A percentile compares a stretch with the other conserved stretches of the same genome.
These are phyloP conservation scores for Nitzschia sp. DNA, from an alignment of 108 stramenopile genomes.

Conservation along the genomic window DNA sequence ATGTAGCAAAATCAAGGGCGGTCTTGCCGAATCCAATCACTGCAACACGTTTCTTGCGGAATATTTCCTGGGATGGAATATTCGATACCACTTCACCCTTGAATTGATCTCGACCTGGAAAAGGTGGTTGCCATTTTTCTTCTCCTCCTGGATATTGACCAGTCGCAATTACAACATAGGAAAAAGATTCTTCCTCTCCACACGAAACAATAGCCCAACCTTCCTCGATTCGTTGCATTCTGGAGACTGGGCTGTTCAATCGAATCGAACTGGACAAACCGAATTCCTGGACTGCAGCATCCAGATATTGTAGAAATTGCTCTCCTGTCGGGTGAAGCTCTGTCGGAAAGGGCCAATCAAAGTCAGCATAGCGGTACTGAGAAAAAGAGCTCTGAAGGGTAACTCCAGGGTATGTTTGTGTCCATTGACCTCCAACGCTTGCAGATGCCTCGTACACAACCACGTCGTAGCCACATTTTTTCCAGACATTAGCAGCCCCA, in stretches of 20 bases:
- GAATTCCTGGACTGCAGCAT: too few species aligned
- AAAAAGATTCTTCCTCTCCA: neutral
- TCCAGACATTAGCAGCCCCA: neutral
- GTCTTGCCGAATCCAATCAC: neutral
- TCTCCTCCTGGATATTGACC: neutral
- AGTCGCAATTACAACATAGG: neutral
- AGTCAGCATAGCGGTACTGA: neutral
- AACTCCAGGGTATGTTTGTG: neutral
- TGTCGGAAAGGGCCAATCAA: too few species aligned
- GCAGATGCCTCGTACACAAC: neutral
- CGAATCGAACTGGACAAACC: too few species aligned
- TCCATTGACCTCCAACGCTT: neutral
- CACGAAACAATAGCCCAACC: too few species aligned
- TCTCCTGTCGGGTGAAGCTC: too few species aligned
- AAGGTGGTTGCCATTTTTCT: too few species aligned
- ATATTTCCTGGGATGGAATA: too few species aligned
- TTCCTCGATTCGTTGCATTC: too few species aligned
- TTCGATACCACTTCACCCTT: too few species aligned
- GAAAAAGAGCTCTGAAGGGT: neutral
- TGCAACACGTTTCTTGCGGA: neutral
- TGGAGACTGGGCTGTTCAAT: too few species aligned
- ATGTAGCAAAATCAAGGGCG: neutral
- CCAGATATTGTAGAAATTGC: too few species aligned
- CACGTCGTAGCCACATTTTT: neutral
- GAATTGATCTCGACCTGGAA: too few species aligned